Evolutionary conservation across 2,329 filamentous ascomycete species (phyloP), one percentile per base, ranked within the genome.

Genomic region (Dactylonectria macrodidyma): DNA sequence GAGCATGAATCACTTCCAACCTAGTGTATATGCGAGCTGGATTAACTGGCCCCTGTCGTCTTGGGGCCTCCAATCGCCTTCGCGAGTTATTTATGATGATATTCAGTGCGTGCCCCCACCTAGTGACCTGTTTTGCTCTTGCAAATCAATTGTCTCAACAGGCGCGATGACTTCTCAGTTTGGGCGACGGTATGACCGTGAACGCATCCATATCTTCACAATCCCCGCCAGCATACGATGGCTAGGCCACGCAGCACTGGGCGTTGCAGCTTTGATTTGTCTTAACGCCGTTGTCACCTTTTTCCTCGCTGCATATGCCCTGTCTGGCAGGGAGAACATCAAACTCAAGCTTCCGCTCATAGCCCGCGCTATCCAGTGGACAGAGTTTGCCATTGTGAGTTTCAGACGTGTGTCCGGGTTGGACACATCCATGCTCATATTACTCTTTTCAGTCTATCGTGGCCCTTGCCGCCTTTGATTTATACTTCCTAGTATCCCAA

Each of bases 301-400:
- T 33, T 51, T 51, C 48, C 48, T 51, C 48, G 9, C 48, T 6
- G 48, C 48, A 5, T 26, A 26, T 12, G 26, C 22, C 10, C 19
- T 51, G 12, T 51, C 48, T 12, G 48, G 48, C 19, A 51, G 26
- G 48, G 10, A 51, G 22, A 51, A 5, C 4, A 26, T 10, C 7
- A 26, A 51, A 22, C 48, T 51, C 48, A 51, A 51, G 19, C 26
- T 51, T 11, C 48, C 48, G 11, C 48, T 51, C 48, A 33, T n/a
- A 51, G 48, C 48, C 48, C 48, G 48, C 16, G 48, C 48, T 26
- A 33, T 51, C 16, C 48, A 51, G 9, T 51, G 48, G 48, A 51
- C 48, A 26, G 48, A 51, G 19, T 19, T 51, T 51, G 22, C 14
- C 14, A 51, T 51, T 5, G 48, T 51, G 14, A 26, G 48, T 10